Base-by-base conservation (phyloP, 257 asterid species). In the Dorcoceras hygrometricum region DNA sequence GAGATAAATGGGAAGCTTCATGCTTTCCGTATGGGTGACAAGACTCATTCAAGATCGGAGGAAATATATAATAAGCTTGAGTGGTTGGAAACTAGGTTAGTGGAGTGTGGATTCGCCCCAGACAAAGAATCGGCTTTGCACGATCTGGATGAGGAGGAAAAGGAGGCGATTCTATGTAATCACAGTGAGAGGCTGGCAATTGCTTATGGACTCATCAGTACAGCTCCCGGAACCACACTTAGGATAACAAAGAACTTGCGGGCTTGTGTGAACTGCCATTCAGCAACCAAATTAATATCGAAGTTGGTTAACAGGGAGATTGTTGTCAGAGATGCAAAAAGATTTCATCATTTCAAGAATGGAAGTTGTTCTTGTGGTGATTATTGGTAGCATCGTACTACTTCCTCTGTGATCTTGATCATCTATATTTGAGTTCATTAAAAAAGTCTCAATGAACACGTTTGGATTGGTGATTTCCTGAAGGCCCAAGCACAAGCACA, bases 151-250 rank as follows among this genome's bases (percentile, higher is more conserved):
- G 36, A 31, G 11, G 87, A 79, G 59, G 87, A 78, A 54, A 78
- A 57, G 25, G 76, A 76, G 68, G 59, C 59, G 57, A 59, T 76
- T 70, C 57, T 84, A 22, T 79, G 86, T 26, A 77, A 77, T 39
- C 84, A 81, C 58, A 81, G 81, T 57, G 86, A 84, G 78, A 84
- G 86, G 27, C 62, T 83, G 7, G 86, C 84, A 5, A 83, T 80
- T 70, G 84, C 82, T 3, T 83, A 69, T 53, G 86, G 84, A 58
- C 77, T 80, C 8, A 74, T 83, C 20, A 67, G 75, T 57, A 78
- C 77, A 10, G 57, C 67, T 36, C 75, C 76, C 8, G 82, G 79
- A 48, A 39, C 72, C 11, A 76, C 72, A 5, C 76, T 81, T 18
- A 34, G 83, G 61, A 72, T 78, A 34, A 71, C 62, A 18, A 83